Evolutionary conservation across 331 rosid species (phyloP), one percentile per base, ranked within the genome.

Genomic region (Telfairia occidentalis): DNA sequence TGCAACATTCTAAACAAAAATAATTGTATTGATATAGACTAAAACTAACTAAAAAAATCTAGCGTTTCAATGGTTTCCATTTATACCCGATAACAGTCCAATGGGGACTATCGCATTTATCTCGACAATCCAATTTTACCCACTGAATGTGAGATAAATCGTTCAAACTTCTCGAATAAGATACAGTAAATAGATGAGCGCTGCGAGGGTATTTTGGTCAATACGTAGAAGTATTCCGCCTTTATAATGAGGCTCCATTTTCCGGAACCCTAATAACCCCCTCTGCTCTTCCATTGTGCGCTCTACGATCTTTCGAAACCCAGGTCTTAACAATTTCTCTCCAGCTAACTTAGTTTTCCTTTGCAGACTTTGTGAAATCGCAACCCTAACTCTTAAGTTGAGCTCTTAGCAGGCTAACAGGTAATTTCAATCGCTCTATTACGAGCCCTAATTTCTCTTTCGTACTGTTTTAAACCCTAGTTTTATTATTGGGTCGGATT

Each of bases 301-400:
- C 69, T 23, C 34, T 26, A 12, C 65, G 77, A 54, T 54, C 53
- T 15, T 29, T 46, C 32, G 57, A 32, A 49, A 54, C 8, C 21
- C 73, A 76, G 79, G 73, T 61, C 63, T 29, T 46, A 35, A 49
- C 45, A 23, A 65, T 87, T 75, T 87, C 78, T 82, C 84, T 57
- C 84, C 84, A 48, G 84, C 97, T 89, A 88, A 90, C 94, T 52
- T 52, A 74, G 45, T 78, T 93, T 90, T 93, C 87, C 74, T 79
- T 88, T 91, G 98, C 97, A 91, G 98, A 81, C 86, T 86, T 78
- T 26, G 59, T 73, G 52, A 80, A 86, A 70, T 80, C 85, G 84
- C 40, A 78, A 32, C 75, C 35, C 55, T 61, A 58, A 34, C 45
- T 53, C 75, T 34, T 45, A 30, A 35, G 38, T n/a, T 26, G 26